These are phyloP conservation scores for Scheffersomyces coipomensis DNA, from an alignment of 805 yeast genomes.

Conservation along the genomic window DNA sequence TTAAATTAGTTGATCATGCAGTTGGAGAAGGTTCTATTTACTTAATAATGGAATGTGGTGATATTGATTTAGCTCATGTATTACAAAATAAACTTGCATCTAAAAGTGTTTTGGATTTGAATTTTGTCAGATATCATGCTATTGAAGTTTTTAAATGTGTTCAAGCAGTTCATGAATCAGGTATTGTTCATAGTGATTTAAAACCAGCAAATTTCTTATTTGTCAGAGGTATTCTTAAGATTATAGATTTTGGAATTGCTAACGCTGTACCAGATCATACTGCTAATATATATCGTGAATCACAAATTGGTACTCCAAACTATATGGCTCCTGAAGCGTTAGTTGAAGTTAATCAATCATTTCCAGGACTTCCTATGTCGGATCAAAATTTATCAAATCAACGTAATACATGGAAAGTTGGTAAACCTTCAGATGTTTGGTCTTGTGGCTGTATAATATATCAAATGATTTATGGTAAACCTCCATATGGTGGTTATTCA, in stretches of 20 bases:
- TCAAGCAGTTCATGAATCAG: slow-evolving; percentile 81
- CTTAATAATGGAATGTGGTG: slow-evolving; percentile 94
- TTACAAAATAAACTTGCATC: slow-evolving; percentile 55
- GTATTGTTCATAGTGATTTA: slow-evolving; percentile 80
- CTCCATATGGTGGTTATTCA: slow-evolving; percentile 81
- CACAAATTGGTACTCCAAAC: slow-evolving; percentile 93
- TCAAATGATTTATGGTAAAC: slow-evolving; percentile 91
- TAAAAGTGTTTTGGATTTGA: slow-evolving; percentile 50
- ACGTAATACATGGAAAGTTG: slow-evolving; percentile 65
- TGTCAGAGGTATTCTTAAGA: slow-evolving; percentile 80
- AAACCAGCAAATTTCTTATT: slow-evolving; percentile 71
- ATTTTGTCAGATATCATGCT: slow-evolving; percentile 78
- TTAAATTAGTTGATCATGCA: slow-evolving; percentile 72
- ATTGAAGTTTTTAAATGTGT: slow-evolving; percentile 80
- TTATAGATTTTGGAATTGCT: slow-evolving; percentile 96
- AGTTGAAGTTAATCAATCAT: slow-evolving; percentile 50
- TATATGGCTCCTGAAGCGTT: slow-evolving; percentile 98
- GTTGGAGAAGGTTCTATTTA: slow-evolving; percentile 60
- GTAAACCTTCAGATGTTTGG: slow-evolving; percentile 96
- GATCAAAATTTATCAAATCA: slow-evolving; percentile 7
- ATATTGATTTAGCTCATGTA: slow-evolving; percentile 82
- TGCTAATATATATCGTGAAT: slow-evolving; percentile 81
- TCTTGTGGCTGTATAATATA: slow-evolving; percentile 95
- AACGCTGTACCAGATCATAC: slow-evolving; percentile 93
- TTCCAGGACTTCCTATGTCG: slow-evolving; percentile 16